Percentiles rank a stretch among this genome's conserved stretches.
Conservation (phyloP, 345 rosid species). For the Salix viminalis region DNA sequence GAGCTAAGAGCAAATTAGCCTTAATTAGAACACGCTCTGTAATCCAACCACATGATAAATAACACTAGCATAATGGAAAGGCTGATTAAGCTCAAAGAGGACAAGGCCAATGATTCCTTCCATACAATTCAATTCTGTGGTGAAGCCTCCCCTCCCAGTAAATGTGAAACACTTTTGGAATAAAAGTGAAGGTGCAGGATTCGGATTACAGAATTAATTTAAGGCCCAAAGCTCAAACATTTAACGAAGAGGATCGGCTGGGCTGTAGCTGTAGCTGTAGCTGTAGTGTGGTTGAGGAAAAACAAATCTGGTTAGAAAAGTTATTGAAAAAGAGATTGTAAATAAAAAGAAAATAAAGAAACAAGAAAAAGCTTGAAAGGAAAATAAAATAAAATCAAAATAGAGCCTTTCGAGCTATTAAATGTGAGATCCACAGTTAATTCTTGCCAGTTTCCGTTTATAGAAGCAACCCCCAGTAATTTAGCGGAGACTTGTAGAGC, state of each 20-base stretch:
- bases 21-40: background rate
- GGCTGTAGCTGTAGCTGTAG: background rate
- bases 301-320: background rate
- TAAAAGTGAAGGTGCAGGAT: background rate
- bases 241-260: background rate
- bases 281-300: background rate
- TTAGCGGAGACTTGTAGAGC: too few species aligned
- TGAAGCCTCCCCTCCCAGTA: background rate
- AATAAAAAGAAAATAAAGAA: background rate
- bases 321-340: background rate
- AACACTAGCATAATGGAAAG: background rate
- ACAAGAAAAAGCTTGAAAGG: background rate
- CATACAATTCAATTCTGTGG: background rate
- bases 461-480: too few species aligned
- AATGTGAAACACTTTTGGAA: background rate
- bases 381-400: too few species aligned
- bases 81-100: too few species aligned
- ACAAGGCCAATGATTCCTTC: background rate
- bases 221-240: background rate
- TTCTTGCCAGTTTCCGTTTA: too few species aligned
- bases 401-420: background rate
- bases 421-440: too few species aligned
- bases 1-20: background rate
- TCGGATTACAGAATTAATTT: background rate
- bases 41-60: background rate